Percentiles rank a stretch among this genome's conserved stretches.
phyloP scores from a whole-genome alignment of 192 early-diverging fungal species.

The Lobosporangium transversale region DNA sequence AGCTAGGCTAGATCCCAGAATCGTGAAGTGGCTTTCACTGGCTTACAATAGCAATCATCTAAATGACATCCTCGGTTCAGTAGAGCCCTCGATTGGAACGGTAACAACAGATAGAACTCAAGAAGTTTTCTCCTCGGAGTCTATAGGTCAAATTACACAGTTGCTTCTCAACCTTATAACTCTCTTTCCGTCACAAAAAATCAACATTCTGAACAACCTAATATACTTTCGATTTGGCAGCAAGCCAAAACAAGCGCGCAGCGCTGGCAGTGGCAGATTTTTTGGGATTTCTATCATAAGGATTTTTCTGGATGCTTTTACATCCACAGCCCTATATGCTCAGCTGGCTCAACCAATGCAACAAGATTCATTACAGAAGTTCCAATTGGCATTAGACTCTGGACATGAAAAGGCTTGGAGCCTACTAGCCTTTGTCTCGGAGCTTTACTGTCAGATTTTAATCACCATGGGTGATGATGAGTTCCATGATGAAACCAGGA shows the following conservation, averaged over 20 bases:
- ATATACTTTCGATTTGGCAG: constrained; percentile 51
- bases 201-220: constrained; percentile 60
- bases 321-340: constrained; percentile 14
- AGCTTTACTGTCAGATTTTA: constrained; percentile 76
- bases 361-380: constrained; percentile 10
- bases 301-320: constrained; percentile 39
- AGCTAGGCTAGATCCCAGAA: constrained; percentile 34
- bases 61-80: constrained; percentile 45
- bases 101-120: background rate
- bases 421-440: constrained; percentile 74
- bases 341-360: constrained; percentile 21
- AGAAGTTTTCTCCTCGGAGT: constrained; percentile 18
- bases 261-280: constrained; percentile 35
- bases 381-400: constrained; percentile 50
- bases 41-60: constrained; percentile 54
- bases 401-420: constrained; percentile 61
- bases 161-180: constrained; percentile 67
- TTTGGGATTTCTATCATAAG: constrained; percentile 31
- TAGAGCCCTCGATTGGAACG: background rate
- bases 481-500: constrained; percentile 69
- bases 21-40: constrained; percentile 53
- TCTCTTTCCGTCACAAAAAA: constrained; percentile 65
- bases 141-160: constrained; percentile 48
- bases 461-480: constrained; percentile 90
- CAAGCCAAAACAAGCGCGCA: constrained; percentile 20